Base-by-base conservation (phyloP, 495 filamentous ascomycete genomes). In the Penicillium desertorum region DNA sequence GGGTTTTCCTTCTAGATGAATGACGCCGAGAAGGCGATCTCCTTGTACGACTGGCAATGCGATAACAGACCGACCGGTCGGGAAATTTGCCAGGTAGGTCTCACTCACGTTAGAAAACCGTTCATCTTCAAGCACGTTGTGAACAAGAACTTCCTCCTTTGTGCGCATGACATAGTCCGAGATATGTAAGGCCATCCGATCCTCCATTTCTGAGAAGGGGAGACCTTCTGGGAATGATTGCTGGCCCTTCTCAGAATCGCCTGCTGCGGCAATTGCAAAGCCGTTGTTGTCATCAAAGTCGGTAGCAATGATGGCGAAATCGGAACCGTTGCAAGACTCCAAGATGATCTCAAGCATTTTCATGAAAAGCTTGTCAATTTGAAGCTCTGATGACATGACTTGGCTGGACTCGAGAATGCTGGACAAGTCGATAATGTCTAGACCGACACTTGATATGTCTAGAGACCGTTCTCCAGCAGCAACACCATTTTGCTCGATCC, bases 301-400 rank as follows among this genome's bases (percentile, higher is more conserved):
- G 11, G 89, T 85, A 19, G 90, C 83, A 60, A 96, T 91, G 17
- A 87, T 88, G 25, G 87, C 88, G 14, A 89, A 82, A 34, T 89
- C 87, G 7, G 90, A 91, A 1, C 87, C 86, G 54, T 89, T 90
- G 66, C 89, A 92, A 5, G 88, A 91, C 61, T 93, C 88, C 19
- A 96, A 67, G 45, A 96, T 93, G 57, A 96, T 91, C 65, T 93
- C 87, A 51, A 89, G 89, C 89, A 96, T 95, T 54, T 90, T 94
- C 52, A 86, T 85, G 41, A 96, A 75, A 8, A 96, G 83, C 49
- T 86, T 85, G 57, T 96, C 91, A 20, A 96, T 86, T 56, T 90
- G 83, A 30, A 96, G 78, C 54, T 95, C 90, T 27, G 90, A 95
- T 12, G 91, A 95, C 65, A 96, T 90, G 43, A 95, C 85, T 75